phyloP scores from a whole-genome alignment of 2,329 filamentous ascomycete genomes.

The Dactylella cylindrospora region DNA sequence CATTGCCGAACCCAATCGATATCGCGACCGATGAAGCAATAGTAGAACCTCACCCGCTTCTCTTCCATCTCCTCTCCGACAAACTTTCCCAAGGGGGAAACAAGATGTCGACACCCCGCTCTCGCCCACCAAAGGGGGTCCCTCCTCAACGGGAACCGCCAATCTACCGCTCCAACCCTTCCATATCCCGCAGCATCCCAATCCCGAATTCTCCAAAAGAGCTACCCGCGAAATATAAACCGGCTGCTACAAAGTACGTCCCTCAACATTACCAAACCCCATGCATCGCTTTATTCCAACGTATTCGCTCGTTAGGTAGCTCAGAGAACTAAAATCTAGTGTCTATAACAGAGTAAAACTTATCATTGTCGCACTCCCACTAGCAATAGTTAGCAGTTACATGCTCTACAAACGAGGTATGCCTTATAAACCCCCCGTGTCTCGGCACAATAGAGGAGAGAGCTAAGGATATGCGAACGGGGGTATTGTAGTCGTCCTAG shows the following conservation, averaged over 20 bases:
- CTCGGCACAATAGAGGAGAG: not conserved
- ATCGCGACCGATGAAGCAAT: too few species aligned
- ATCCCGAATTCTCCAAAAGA: constrained; percentile 40
- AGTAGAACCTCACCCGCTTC: too few species aligned
- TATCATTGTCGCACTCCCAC: constrained; percentile 47
- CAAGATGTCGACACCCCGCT: constrained; percentile 3
- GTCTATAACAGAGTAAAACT: constrained; percentile 36
- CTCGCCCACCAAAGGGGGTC: too few species aligned
- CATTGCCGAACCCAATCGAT: too few species aligned
- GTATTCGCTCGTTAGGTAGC: too few species aligned
- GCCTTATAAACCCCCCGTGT: constrained; percentile 5
- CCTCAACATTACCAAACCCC: not conserved
- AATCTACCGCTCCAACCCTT: not conserved
- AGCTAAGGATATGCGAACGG: not conserved
- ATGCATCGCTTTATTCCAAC: too few species aligned
- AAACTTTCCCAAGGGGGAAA: too few species aligned
- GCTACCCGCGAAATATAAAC: constrained; percentile 46
- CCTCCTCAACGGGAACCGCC: too few species aligned
- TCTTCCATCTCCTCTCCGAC: too few species aligned
- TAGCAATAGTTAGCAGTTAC: constrained; percentile 47
- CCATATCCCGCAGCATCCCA: constrained; percentile 8
- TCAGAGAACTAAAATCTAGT: not conserved
- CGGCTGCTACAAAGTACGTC: constrained; percentile 42
- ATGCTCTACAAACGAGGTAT: constrained; percentile 47
- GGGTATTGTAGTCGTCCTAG: constrained; percentile 34